Conservation (phyloP, 768 basidiomycete genomes). For the Naematelia encephala region DNA sequence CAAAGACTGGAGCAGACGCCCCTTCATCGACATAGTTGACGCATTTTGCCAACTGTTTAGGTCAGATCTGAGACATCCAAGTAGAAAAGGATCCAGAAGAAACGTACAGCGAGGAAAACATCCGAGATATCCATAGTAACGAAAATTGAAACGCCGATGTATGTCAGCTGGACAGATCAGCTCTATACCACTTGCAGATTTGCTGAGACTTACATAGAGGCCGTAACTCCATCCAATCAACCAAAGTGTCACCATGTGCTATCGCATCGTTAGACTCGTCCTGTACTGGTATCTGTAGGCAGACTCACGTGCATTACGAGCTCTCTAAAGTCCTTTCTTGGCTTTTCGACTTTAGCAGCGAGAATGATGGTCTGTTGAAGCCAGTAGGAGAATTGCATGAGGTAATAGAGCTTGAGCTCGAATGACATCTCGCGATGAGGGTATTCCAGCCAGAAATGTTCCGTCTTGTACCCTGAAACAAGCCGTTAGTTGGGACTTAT, state of each 20-base stretch:
- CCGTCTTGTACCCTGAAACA: slow-evolving; percentile 55
- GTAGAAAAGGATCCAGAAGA: neutral
- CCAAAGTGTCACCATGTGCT: slow-evolving; percentile 91
- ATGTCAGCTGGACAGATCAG: slow-evolving; percentile 57
- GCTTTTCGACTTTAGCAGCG: slow-evolving; percentile 81
- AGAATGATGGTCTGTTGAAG: slow-evolving; percentile 83
- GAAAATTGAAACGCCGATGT: slow-evolving; percentile 86
- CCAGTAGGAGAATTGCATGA: slow-evolving; percentile 93
- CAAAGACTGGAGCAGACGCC: slow-evolving; percentile 64
- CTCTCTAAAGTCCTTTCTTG: slow-evolving; percentile 84
- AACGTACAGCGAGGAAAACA: slow-evolving; percentile 72
- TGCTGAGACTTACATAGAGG: slow-evolving; percentile 6
- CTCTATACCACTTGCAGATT: slow-evolving; percentile 28
- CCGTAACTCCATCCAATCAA: slow-evolving; percentile 69
- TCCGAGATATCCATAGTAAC: slow-evolving; percentile 98
- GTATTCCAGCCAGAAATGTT: slow-evolving; percentile 84
- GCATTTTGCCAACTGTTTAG: slow-evolving; percentile 69
- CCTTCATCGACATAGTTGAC: slow-evolving; percentile 72
- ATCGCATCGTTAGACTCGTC: neutral
- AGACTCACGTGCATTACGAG: slow-evolving; percentile 66
- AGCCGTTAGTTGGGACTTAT: neutral
- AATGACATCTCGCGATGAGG: slow-evolving; percentile 85
- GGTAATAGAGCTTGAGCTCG: slow-evolving; percentile 84
- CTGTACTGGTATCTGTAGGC: neutral
- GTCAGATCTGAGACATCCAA: neutral